phyloP scores from a whole-genome alignment of 805 yeast genomes.

The Saccharomycopsis javanensis region DNA sequence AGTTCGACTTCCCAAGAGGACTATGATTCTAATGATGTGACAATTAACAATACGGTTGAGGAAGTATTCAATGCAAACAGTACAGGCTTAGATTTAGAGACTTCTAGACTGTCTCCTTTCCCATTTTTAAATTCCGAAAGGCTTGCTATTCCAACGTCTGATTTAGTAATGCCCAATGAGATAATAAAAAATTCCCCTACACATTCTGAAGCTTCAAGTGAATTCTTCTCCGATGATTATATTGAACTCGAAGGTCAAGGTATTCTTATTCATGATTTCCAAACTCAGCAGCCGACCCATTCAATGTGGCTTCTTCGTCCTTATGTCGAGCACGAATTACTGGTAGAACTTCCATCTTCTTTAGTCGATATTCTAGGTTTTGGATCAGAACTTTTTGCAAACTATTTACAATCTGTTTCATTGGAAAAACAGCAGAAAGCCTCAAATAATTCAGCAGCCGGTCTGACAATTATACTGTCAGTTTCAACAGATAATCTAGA shows the following conservation, averaged over 20 bases:
- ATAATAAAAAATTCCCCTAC: neutral
- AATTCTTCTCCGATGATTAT: slow-evolving; percentile 42
- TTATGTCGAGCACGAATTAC: slow-evolving; percentile 43
- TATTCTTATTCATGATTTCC: slow-evolving; percentile 58
- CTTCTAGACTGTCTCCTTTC: neutral
- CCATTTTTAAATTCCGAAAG: neutral
- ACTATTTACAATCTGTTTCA: slow-evolving; percentile 56
- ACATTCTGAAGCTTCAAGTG: slow-evolving; percentile 15
- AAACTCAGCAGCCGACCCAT: slow-evolving; percentile 54
- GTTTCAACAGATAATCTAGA: slow-evolving; percentile 40
- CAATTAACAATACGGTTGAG: slow-evolving; percentile 12
- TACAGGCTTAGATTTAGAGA: neutral
- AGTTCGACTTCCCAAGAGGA: slow-evolving; percentile 4
- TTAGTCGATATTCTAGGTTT: slow-evolving; percentile 75
- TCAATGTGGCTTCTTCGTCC: slow-evolving; percentile 93
- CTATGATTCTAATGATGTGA: neutral
- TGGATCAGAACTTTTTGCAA: slow-evolving; percentile 76
- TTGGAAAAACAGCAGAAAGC: neutral
- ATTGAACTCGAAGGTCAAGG: slow-evolving; percentile 92
- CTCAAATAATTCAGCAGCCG: neutral
- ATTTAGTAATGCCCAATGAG: neutral
- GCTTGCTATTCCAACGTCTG: neutral
- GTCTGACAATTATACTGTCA: neutral
- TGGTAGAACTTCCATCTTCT: slow-evolving; percentile 55
- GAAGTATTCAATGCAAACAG: neutral